phyloP scores from a whole-genome alignment of 2,329 filamentous ascomycete species.

The Alternaria triticimaculans region DNA sequence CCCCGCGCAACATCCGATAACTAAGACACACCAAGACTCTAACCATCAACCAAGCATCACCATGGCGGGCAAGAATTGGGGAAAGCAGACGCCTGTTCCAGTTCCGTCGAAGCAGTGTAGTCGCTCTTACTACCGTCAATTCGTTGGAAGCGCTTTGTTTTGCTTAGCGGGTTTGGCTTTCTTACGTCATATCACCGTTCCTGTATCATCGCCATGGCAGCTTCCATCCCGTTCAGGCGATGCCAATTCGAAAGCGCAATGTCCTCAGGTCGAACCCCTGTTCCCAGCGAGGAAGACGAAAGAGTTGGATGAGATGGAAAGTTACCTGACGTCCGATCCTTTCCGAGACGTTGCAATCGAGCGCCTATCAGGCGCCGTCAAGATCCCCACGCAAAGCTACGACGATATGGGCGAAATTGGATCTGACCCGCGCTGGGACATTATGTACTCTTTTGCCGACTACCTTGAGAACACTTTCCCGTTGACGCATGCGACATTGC shows the following conservation, averaged over 20 bases:
- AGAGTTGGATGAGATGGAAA: constrained; percentile 37
- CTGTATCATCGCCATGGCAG: constrained; percentile 26
- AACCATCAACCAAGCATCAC: constrained; percentile 7
- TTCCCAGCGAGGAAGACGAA: constrained; percentile 30
- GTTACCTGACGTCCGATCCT: constrained; percentile 33
- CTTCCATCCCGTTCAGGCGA: constrained; percentile 2
- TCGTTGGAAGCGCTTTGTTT: constrained; percentile 4
- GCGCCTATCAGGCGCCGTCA: constrained; percentile 56
- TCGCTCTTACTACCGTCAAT: not conserved
- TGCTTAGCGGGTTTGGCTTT: constrained; percentile 5
- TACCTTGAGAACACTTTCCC: constrained; percentile 42
- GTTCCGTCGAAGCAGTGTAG: not conserved
- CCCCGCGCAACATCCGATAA: not conserved
- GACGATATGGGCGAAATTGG: constrained; percentile 63
- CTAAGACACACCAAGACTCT: not conserved
- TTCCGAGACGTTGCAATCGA: constrained; percentile 43
- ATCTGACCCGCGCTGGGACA: constrained; percentile 65
- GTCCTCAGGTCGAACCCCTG: constrained; percentile 38
- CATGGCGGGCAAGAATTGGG: constrained; percentile 21
- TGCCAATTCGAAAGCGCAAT: constrained; percentile 19
- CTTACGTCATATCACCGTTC: constrained; percentile 8
- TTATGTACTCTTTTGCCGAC: constrained; percentile 62
- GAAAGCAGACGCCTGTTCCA: constrained; percentile 4
- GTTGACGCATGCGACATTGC: constrained; percentile 51
- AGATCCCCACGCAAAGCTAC: constrained; percentile 62